phyloP scores from a whole-genome alignment of 148 eudicot genomes.

The Dianthus caryophyllus region DNA sequence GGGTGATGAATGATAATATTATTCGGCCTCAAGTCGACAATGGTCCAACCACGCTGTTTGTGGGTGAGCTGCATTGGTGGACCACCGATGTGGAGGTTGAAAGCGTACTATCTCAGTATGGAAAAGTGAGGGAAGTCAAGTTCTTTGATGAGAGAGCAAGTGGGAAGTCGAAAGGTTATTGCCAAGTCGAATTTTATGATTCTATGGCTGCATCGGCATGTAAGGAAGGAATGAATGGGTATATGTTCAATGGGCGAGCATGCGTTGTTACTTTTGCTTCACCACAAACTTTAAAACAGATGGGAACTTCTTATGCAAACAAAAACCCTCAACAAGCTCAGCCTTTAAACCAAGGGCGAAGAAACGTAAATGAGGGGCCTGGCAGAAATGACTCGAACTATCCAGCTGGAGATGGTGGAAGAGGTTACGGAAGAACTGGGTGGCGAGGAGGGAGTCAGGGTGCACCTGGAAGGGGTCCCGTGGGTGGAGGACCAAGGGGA shows the following conservation, averaged over 20 bases:
- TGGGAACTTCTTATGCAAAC: constrained; percentile 65
- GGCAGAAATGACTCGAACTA: constrained; percentile 63
- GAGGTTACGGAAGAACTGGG: constrained; percentile 74
- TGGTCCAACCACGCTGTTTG: constrained; percentile 82
- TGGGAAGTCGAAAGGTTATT: constrained; percentile 96
- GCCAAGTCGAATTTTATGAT: constrained; percentile 89
- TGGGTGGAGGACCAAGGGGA: constrained; percentile 61
- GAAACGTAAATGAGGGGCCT: constrained; percentile 55
- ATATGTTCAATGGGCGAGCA: constrained; percentile 76
- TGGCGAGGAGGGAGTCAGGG: constrained; percentile 73
- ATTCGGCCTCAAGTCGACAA: constrained; percentile 53
- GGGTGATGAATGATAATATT: constrained; percentile 39
- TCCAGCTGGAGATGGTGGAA: constrained; percentile 62
- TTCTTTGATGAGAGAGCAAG: constrained; percentile 97
- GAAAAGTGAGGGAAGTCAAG: constrained; percentile 81
- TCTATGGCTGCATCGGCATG: constrained; percentile 63
- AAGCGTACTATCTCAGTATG: constrained; percentile 66
- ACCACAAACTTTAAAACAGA: constrained; percentile 74
- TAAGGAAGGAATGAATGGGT: constrained; percentile 85
- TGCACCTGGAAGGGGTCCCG: constrained; percentile 54
- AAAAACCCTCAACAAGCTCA: constrained; percentile 62
- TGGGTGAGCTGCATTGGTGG: constrained; percentile 99
- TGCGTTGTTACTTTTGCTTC: constrained; percentile 91
- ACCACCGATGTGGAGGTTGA: constrained; percentile 94
- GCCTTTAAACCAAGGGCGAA: constrained; percentile 61